phyloP scores from a whole-genome alignment of 768 basidiomycete species.

The Suillus tomentosus region DNA sequence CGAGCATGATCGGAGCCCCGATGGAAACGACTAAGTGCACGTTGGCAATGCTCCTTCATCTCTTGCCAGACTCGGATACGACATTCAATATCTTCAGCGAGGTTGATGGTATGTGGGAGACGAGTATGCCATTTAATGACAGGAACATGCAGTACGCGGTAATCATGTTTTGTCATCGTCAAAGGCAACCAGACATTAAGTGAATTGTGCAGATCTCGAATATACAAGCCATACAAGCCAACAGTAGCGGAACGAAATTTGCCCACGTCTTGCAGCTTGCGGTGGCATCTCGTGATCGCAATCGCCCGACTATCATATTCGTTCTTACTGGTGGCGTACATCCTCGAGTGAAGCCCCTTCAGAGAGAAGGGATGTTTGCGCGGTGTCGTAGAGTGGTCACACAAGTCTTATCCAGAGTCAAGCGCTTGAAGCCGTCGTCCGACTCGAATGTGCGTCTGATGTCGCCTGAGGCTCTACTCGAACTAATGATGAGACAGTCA shows the following conservation, averaged over 20 bases:
- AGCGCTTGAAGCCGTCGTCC: neutral
- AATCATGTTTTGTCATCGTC: constrained; percentile 17
- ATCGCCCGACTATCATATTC: constrained; percentile 50
- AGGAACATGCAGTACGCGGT: constrained; percentile 38
- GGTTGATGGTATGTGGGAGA: constrained; percentile 36
- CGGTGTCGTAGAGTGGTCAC: neutral
- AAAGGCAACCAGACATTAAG: constrained; percentile 15
- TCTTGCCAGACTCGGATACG: constrained; percentile 46
- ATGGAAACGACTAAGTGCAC: constrained; percentile 52
- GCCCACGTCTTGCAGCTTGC: constrained; percentile 39
- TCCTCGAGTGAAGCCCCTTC: neutral
- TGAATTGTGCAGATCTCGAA: constrained; percentile 36
- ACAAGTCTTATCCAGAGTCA: neutral
- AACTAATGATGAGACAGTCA: constrained; percentile 9
- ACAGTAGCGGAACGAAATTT: constrained; percentile 55
- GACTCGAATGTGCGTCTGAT: constrained; percentile 14
- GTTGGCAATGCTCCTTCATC: constrained; percentile 46
- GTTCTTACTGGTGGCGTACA: constrained; percentile 56
- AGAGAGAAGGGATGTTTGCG: neutral
- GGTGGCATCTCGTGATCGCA: constrained; percentile 35
- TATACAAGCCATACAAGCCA: constrained; percentile 41
- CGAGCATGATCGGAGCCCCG: constrained; percentile 47
- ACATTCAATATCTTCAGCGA: constrained; percentile 52
- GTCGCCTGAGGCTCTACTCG: neutral
- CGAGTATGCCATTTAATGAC: constrained; percentile 35